These are phyloP conservation scores for Phytophthora cajani DNA, from an alignment of 352 stramenopile genomes.

Conservation along the genomic window DNA sequence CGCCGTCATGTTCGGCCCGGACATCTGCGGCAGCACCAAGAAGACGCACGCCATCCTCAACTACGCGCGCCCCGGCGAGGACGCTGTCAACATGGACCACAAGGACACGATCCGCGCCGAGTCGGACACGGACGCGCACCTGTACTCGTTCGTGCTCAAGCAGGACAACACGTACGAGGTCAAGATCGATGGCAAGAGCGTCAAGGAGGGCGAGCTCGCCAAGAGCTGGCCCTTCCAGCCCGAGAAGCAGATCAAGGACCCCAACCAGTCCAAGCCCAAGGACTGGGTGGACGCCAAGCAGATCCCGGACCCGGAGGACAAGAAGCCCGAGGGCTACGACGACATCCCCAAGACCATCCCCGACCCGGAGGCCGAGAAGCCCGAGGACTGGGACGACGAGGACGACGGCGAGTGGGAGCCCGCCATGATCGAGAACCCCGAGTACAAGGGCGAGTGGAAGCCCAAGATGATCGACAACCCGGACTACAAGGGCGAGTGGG, in stretches of 20 bases:
- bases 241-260: slow-evolving; percentile 97
- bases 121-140: slow-evolving; percentile 90
- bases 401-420: slow-evolving; percentile 99
- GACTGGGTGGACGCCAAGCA: slow-evolving; percentile 98
- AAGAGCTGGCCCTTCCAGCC: slow-evolving; percentile 97
- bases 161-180: slow-evolving; percentile 98
- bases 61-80: slow-evolving; percentile 95
- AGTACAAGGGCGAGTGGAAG: slow-evolving; percentile 98
- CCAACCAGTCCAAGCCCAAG: slow-evolving; percentile 95
- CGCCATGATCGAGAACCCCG: slow-evolving; percentile 95
- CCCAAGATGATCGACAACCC: slow-evolving; percentile 98
- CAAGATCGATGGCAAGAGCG: slow-evolving; percentile 96
- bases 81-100: slow-evolving; percentile 94
- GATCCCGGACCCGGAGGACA: slow-evolving; percentile 97
- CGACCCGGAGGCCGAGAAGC: slow-evolving; percentile 97
- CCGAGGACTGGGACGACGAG: slow-evolving; percentile 99
- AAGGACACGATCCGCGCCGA: slow-evolving; percentile 82
- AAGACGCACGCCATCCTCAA: slow-evolving; percentile 99
- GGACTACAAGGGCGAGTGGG: slow-evolving; percentile 99
- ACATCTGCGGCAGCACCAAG: slow-evolving; percentile 97
- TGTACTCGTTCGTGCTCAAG: slow-evolving; percentile 98
- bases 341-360: slow-evolving; percentile 97
- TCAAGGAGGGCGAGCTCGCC: slow-evolving; percentile 91
- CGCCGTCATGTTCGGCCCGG: slow-evolving; percentile 99
- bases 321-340: slow-evolving; percentile 98